A percentile compares a stretch with the other conserved stretches of the same genome.
Conservation (phyloP, 2,329 filamentous ascomycete species). For the Sporothrix brunneoviolacea region DNA sequence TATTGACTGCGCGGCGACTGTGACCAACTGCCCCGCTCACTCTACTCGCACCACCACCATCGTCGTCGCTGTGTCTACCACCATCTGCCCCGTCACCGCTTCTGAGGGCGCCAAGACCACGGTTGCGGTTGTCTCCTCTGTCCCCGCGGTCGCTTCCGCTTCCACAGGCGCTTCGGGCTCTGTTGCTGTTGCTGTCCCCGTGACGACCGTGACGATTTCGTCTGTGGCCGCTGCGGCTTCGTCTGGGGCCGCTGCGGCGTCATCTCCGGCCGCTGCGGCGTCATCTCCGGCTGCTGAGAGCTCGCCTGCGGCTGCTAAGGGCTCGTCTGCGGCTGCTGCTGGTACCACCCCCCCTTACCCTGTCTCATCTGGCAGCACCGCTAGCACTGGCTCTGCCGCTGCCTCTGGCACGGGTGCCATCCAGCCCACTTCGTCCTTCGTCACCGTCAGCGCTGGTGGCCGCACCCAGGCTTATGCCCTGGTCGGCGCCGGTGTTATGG, state of each 20-base stretch:
- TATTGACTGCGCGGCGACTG: slow-evolving; percentile 39
- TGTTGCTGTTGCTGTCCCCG: slow-evolving; percentile 6
- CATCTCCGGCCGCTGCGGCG: too few relatives aligned
- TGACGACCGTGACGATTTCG: slow-evolving; percentile 32
- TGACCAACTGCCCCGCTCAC: slow-evolving; percentile 46
- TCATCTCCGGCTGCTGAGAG: too few relatives aligned
- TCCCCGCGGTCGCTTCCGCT: not conserved
- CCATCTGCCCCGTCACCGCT: slow-evolving; percentile 54
- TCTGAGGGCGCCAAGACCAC: slow-evolving; percentile 35
- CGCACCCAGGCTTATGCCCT: slow-evolving; percentile 34
- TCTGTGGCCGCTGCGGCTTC: slow-evolving; percentile 20
- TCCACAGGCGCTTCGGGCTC: not conserved
- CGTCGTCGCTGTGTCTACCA: slow-evolving; percentile 52
- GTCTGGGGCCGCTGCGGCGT: too few relatives aligned
- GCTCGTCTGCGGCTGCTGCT: too few relatives aligned
- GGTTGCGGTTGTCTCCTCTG: not conserved
- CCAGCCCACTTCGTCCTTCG: slow-evolving; percentile 24
- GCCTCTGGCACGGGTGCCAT: slow-evolving; percentile 22
- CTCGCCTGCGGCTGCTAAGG: too few relatives aligned
- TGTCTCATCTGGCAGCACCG: not conserved
- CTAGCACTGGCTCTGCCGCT: slow-evolving; percentile 5
- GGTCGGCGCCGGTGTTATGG: slow-evolving; percentile 37
- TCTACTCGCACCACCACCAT: slow-evolving; percentile 40
- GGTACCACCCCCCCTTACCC: slow-evolving; percentile 17
- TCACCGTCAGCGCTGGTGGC: slow-evolving; percentile 32